These are phyloP conservation scores for Paxillus ammoniavirescens DNA, from an alignment of 768 basidiomycete species.

Conservation along the genomic window DNA sequence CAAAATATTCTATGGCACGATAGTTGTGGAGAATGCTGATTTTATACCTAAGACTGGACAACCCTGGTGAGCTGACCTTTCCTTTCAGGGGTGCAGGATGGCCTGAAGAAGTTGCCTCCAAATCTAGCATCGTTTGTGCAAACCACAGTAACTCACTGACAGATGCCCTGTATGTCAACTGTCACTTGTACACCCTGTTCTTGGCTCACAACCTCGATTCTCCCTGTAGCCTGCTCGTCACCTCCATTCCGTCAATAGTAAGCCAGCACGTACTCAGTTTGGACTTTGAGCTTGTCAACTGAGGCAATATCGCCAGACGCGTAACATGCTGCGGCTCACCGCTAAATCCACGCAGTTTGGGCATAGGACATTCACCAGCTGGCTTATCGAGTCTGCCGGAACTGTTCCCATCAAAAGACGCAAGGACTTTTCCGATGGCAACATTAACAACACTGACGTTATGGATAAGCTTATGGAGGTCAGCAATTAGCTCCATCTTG, in stretches of 20 bases:
- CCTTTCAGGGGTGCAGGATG: not conserved
- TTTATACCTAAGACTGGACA: constrained; percentile 68
- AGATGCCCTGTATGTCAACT: constrained; percentile 69
- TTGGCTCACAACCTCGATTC: not conserved
- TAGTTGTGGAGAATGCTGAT: constrained; percentile 78
- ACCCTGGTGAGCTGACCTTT: constrained; percentile 56
- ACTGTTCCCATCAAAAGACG: constrained; percentile 80
- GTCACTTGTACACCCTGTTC: not conserved
- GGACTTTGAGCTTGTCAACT: constrained; percentile 2
- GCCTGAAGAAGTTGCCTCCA: not conserved
- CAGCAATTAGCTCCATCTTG: constrained; percentile 8
- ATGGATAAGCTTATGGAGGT: constrained; percentile 74
- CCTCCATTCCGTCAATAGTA: constrained; percentile 70
- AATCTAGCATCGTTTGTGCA: constrained; percentile 70
- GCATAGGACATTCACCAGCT: constrained; percentile 78
- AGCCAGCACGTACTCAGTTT: constrained; percentile 11
- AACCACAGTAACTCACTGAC: constrained; percentile 88
- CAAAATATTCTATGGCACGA: constrained; percentile 88
- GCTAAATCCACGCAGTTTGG: constrained; percentile 90
- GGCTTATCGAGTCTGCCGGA: constrained; percentile 87
- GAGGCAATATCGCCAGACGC: constrained; percentile 43
- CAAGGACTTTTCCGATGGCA: constrained; percentile 60
- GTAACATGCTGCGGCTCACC: constrained; percentile 79
- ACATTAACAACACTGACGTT: constrained; percentile 61
- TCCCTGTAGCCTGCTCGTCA: constrained; percentile 59